A percentile compares a stretch with the other conserved stretches of the same genome.
These are phyloP conservation scores for Aspergillus neoniger DNA, from an alignment of 2,329 filamentous ascomycete genomes.

Conservation along the genomic window DNA sequence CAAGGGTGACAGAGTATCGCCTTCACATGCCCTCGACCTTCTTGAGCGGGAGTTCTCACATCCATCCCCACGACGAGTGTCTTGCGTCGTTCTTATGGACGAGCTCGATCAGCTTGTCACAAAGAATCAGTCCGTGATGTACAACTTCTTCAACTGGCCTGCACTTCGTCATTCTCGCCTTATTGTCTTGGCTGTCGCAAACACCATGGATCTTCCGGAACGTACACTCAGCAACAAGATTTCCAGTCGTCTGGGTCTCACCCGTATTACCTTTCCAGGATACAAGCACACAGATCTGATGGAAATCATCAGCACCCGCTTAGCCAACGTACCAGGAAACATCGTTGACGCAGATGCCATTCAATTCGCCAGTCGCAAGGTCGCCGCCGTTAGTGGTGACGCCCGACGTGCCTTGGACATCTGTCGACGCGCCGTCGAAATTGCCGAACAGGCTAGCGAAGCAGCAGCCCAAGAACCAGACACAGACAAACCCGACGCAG, in stretches of 20 bases:
- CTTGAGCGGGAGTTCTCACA: slow-evolving; percentile 90
- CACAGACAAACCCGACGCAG: slow-evolving; percentile 20
- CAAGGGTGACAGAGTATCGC: slow-evolving; percentile 88
- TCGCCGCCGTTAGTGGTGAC: slow-evolving; percentile 93
- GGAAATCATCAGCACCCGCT: slow-evolving; percentile 92
- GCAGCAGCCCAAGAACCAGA: slow-evolving; percentile 27
- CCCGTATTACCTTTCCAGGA: slow-evolving; percentile 92
- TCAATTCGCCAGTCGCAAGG: slow-evolving; percentile 94
- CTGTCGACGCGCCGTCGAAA: slow-evolving; percentile 89
- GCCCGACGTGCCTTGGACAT: slow-evolving; percentile 91
- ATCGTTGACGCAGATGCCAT: slow-evolving; percentile 92
- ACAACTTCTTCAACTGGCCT: slow-evolving; percentile 99
- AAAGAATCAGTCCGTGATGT: slow-evolving; percentile 99
- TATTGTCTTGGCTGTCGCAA: slow-evolving; percentile 95
- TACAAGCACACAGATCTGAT: slow-evolving; percentile 98
- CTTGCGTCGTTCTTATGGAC: slow-evolving; percentile 97
- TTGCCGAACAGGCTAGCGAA: slow-evolving; percentile 75
- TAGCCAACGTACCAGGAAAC: slow-evolving; percentile 82
- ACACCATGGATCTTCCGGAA: slow-evolving; percentile 98
- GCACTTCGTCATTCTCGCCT: slow-evolving; percentile 85
- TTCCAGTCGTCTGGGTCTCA: slow-evolving; percentile 84
- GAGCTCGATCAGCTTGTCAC: slow-evolving; percentile 97
- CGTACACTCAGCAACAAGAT: slow-evolving; percentile 98
- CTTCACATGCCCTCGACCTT: slow-evolving; percentile 85
- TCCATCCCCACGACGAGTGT: slow-evolving; percentile 84